A percentile compares a stretch with the other conserved stretches of the same genome.
Conservation (phyloP, 2,329 filamentous ascomycete genomes). For the Aspergillus alliaceus region DNA sequence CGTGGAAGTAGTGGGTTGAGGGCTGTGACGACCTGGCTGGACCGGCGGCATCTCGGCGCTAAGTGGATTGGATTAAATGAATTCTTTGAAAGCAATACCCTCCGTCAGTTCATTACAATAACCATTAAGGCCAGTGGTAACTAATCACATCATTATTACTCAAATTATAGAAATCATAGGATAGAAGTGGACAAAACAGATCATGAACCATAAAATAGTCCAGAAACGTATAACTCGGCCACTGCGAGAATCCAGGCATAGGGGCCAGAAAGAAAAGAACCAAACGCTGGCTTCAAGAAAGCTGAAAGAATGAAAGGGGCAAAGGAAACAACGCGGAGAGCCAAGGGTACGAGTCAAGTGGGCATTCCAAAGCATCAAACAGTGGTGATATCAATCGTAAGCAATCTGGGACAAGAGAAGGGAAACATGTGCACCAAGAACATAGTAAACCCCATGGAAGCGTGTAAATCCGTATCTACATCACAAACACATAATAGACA, state of each 20-base stretch:
- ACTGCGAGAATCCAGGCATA: background rate
- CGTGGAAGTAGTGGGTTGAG: background rate
- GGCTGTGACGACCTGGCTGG: background rate
- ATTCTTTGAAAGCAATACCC: background rate
- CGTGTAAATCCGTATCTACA: slow-evolving; percentile 19
- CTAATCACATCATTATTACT: background rate
- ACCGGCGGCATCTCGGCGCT: background rate
- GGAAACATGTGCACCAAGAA: slow-evolving; percentile 5
- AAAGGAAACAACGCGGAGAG: background rate
- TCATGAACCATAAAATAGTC: background rate
- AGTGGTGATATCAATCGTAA: slow-evolving; percentile 1
- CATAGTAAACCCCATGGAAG: slow-evolving; percentile 1
- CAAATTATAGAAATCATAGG: background rate
- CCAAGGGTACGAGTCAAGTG: slow-evolving; percentile 16
- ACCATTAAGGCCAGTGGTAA: background rate
- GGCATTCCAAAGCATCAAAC: background rate
- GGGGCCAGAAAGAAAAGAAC: background rate
- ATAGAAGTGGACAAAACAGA: background rate
- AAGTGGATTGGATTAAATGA: background rate
- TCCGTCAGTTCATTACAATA: background rate
- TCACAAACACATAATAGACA: slow-evolving; percentile 17
- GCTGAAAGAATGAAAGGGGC: background rate
- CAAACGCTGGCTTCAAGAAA: background rate
- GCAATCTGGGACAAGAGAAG: background rate
- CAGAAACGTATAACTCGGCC: background rate